Base-by-base conservation (phyloP, 2,329 filamentous ascomycete species). In the Thelonectria olida region DNA sequence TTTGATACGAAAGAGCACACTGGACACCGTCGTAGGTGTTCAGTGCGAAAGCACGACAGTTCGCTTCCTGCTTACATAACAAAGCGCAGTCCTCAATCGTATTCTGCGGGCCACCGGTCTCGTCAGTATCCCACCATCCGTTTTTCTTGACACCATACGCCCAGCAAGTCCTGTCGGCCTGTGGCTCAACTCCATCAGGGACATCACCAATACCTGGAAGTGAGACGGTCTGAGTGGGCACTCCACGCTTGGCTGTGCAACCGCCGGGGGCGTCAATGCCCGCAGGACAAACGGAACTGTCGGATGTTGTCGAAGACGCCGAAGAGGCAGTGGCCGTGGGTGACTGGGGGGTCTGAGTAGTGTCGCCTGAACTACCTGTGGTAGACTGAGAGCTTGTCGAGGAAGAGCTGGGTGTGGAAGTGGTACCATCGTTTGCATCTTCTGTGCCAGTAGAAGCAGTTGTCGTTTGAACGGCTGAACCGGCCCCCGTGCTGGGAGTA, bases 1-100 rank as follows among this genome's bases (percentile, higher is more conserved):
- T 60, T 3, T 62, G 60, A 28, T 19, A 17, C 3, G 50, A 39
- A 19, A 61, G 6, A 12, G 61, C 57, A 34, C 61, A 44, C 19
- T n/a, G 25, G 12, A 28, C 2, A 13, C 0, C 2, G 5, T 23
- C 22, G 9, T 10, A 13, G 17, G 38, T 41, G 19, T 41, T 4
- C n/a, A 41, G 19, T 17, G 38, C 38, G 17, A 41, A 41, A 41
- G 38, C 38, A 20, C 38, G 38, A n/a, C 38, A 41, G 38, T 41
- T 19, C 13, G 19, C 19, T 20, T 41, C 38, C 38, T 41, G 38
- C 7, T 20, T 20, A 9, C 38, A 41, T n/a, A 41, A 12, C 5
- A 19, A 20, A 41, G 38, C 38, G 8, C 63, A 65, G 13, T 65
- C 63, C 4, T 23, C 61, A 3, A 64, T 48, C 6, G 63, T 54